A percentile compares a stretch with the other conserved stretches of the same genome.
These are phyloP conservation scores for Magnaporthales sp. DNA, from an alignment of 2,329 filamentous ascomycete genomes.

Conservation along the genomic window DNA sequence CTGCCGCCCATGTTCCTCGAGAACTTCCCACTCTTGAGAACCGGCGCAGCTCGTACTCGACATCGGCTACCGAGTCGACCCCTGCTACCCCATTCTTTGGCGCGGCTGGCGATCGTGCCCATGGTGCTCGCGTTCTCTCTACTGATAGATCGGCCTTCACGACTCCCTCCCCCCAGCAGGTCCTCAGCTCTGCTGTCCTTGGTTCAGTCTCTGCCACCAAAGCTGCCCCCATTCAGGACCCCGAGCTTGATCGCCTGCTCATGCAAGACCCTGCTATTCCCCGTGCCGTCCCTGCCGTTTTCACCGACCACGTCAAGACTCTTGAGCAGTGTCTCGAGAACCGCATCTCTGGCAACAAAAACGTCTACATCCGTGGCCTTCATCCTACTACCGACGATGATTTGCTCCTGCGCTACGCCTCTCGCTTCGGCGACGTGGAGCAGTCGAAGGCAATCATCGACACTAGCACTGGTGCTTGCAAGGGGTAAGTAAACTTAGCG, in stretches of 20 bases:
- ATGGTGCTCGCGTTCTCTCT: conserved; percentile 48
- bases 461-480: conserved; percentile 84
- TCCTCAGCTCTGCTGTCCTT: conserved; percentile 12
- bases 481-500: conserved; percentile 56
- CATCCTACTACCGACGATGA: conserved; percentile 93
- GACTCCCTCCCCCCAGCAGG: conserved; percentile 51
- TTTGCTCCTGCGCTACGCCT: conserved; percentile 71
- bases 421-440: conserved; percentile 86
- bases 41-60: conserved; percentile 59
- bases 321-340: conserved; percentile 94
- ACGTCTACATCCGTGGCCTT: conserved; percentile 95
- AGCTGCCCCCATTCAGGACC: conserved; percentile 28
- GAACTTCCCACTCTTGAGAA: conserved; percentile 57
- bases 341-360: conserved; percentile 82
- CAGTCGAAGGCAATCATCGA: conserved; percentile 99
- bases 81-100: conserved; percentile 59
- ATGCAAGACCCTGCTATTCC: conserved; percentile 77
- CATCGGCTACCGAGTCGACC: conserved; percentile 49
- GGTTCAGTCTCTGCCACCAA: conserved; percentile 24
- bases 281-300: conserved; percentile 80
- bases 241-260: conserved; percentile 54
- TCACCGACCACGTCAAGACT: conserved; percentile 79
- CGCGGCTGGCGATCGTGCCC: conserved; percentile 48
- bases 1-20: conserved; percentile 33
- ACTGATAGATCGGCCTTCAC: conserved; percentile 56